Evolutionary conservation across 2,329 filamentous ascomycete species (phyloP).

Genomic region (Xylariomycetidae sp.): DNA sequence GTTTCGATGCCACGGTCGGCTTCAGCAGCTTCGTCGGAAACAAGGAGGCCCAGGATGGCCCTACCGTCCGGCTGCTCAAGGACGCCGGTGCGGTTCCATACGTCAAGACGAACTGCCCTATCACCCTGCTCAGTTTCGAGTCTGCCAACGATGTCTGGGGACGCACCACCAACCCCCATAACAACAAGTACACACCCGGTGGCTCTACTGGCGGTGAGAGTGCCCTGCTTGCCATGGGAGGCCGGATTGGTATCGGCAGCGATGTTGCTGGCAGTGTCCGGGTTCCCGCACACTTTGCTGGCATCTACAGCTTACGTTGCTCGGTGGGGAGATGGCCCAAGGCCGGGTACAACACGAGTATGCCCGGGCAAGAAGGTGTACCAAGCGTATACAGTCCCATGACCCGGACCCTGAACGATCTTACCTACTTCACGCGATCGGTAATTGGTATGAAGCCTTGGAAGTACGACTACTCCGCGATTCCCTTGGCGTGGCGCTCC

Average conservation of each 20-base stretch:
- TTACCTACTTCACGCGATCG: conserved; percentile 76
- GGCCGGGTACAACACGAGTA: conserved; percentile 74
- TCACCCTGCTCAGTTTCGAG: conserved; percentile 82
- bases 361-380: conserved; percentile 88
- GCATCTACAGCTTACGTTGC: conserved; percentile 81
- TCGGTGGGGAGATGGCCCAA: conserved; percentile 90
- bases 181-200: conserved; percentile 75
- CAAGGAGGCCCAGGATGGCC: conserved; percentile 60
- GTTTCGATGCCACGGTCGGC: conserved; percentile 77
- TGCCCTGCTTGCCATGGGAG: conserved; percentile 74
- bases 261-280: conserved; percentile 89
- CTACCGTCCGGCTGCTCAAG: conserved; percentile 70
- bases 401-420: conserved; percentile 76
- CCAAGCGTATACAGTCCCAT: conserved; percentile 88
- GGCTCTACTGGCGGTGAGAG: conserved; percentile 84
- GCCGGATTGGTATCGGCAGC: conserved; percentile 81
- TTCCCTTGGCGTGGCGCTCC: conserved; percentile 74
- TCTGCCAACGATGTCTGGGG: conserved; percentile 78
- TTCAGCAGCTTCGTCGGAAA: conserved; percentile 70
- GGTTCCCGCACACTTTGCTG: conserved; percentile 81
- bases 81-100: conserved; percentile 86
- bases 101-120: conserved; percentile 86
- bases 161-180: conserved; percentile 74
- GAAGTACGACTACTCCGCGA: conserved; percentile 81
- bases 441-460: conserved; percentile 79